These are phyloP conservation scores for Diaporthe sp. DNA, from an alignment of 2,329 filamentous ascomycete species.

Conservation along the genomic window DNA sequence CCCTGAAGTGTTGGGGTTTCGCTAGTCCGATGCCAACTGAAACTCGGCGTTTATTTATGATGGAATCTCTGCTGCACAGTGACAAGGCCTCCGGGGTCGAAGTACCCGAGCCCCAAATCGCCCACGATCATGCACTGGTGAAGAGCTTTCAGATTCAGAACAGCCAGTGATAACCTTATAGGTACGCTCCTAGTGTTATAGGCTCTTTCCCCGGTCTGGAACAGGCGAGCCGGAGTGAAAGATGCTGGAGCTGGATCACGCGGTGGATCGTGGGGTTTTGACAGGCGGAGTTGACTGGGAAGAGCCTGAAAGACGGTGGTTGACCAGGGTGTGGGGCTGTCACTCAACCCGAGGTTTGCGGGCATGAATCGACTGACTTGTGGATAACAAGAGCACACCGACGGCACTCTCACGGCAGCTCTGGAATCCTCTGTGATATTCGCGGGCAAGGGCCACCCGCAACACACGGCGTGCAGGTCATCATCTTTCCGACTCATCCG, in stretches of 20 bases:
- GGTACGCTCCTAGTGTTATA: background rate
- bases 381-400: constrained; percentile 15
- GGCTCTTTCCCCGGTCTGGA: background rate
- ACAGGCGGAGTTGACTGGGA: constrained; percentile 18
- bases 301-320: constrained; percentile 10
- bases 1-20: background rate
- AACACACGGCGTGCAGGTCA: background rate
- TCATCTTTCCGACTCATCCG: constrained; percentile 10
- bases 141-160: background rate
- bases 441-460: background rate
- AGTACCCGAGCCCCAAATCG: background rate
- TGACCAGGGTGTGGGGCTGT: constrained; percentile 16
- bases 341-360: background rate
- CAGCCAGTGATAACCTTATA: background rate
- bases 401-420: background rate
- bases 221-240: background rate
- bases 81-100: background rate
- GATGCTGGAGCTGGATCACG: background rate
- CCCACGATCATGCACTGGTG: background rate
- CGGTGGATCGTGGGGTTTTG: constrained; percentile 20
- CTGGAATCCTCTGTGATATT: constrained; percentile 1
- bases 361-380: constrained; percentile 11
- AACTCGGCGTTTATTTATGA: constrained; percentile 15
- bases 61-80: background rate
- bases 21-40: constrained; percentile 1